Conservation (phyloP, 1,284 basidiomycete genomes). For the Fistulinella cinereoalba region DNA sequence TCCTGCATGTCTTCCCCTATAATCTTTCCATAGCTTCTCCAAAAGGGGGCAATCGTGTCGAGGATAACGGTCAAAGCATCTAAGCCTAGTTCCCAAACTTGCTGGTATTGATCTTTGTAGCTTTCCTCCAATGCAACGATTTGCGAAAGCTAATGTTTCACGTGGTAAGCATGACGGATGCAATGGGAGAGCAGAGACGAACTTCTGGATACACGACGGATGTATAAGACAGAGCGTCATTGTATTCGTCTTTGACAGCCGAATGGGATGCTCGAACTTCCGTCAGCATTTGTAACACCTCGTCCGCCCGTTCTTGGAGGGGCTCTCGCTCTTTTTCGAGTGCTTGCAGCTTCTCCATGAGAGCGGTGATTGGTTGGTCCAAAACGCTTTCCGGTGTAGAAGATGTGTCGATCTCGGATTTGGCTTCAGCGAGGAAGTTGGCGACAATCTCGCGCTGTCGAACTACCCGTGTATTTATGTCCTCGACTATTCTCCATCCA, state of each 20-base stretch:
- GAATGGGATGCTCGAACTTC: constrained; percentile 54
- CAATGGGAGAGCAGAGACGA: constrained; percentile 11
- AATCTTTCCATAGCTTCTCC: constrained; percentile 72
- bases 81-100: constrained; percentile 73
- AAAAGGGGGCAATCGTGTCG: constrained; percentile 71
- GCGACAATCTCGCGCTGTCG: constrained; percentile 57
- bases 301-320: constrained; percentile 42
- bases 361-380: constrained; percentile 48
- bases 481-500: constrained; percentile 70
- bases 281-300: constrained; percentile 47
- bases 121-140: constrained; percentile 69
- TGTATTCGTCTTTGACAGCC: constrained; percentile 60
- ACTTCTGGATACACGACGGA: constrained; percentile 77
- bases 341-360: constrained; percentile 40
- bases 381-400: constrained; percentile 44
- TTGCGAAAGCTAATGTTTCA: constrained; percentile 51
- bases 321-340: constrained; percentile 44
- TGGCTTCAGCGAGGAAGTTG: constrained; percentile 41
- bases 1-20: constrained; percentile 74
- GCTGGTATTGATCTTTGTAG: constrained; percentile 71
- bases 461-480: constrained; percentile 58
- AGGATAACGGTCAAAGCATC: constrained; percentile 68
- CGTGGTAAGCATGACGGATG: constrained; percentile 2
- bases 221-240: constrained; percentile 62
- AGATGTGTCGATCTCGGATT: constrained; percentile 16